Evolutionary conservation across 2,329 filamentous ascomycete genomes (phyloP), one percentile per base, ranked within the genome.

Genomic region (Neobulgaria alba): DNA sequence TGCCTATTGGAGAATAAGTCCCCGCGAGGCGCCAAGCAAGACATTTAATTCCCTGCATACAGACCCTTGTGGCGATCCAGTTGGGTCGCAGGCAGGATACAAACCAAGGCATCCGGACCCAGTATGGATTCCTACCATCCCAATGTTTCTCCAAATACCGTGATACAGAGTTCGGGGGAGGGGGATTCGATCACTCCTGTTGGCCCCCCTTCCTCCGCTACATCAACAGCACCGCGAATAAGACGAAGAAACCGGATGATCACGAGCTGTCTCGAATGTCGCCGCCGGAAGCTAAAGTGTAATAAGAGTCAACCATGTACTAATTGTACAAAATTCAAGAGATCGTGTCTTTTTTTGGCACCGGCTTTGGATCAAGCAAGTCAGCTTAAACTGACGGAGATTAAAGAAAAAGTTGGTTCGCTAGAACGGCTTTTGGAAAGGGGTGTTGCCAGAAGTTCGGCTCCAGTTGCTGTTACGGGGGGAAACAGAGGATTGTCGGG

Each of bases 351-450:
- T 4, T 60, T 59, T 37, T 38, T 60, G 19, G 56, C 54, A 14
- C 56, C 56, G 10, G 53, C 57, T 16, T 66, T 84, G n/a, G 82
- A 87, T 58, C 72, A 81, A 45, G 75, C 75, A 5, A 77, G 77
- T 39, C 80, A 85, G 60, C 69, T 79, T 51, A 79, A 79, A 52
- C 67, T 88, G 39, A 82, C 79, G 3, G 79, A 86, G 55, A 80
- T 88, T 59, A 88, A 88, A 63, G 83, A 88, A 59, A 81, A 82
- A 61, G 83, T 87, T 61, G 82, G 81, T 18, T 76, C 74, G 7
- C 63, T 87, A 14, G 83, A 87, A 62, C 69, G 77, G 39, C 74
- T 79, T 41, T 67, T 87, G 4, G 83, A 86, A 60, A 67, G 77
- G 32, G 79, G 85, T 57, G 73, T 83, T 20, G 77, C 75, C 12